A percentile compares a stretch with the other conserved stretches of the same genome.
phyloP scores from a whole-genome alignment of 192 early-diverging fungal species.

The Coemansia sp. region DNA sequence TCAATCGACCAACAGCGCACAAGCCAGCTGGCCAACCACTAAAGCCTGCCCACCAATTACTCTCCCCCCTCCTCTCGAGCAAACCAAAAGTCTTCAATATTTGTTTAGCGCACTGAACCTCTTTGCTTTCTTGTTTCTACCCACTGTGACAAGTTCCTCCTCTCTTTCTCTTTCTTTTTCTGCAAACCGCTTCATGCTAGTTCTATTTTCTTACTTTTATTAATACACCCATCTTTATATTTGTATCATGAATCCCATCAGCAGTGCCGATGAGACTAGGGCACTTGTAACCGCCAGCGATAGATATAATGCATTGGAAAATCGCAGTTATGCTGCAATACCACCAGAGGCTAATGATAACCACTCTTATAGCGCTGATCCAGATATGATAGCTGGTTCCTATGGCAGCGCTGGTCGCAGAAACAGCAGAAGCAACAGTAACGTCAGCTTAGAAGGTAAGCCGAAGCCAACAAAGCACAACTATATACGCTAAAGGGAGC shows the following conservation, averaged over 20 bases:
- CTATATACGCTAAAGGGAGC: neutral
- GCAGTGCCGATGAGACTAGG: neutral
- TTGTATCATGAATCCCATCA: neutral
- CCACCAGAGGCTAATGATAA: neutral
- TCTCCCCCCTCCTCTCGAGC: neutral
- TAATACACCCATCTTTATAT: neutral
- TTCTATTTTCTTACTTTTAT: neutral
- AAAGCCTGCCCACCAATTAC: neutral
- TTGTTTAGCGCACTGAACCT: neutral
- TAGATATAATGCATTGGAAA: neutral
- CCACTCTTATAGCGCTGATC: neutral
- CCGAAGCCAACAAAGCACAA: neutral
- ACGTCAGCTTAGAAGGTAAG: neutral
- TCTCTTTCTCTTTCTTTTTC: neutral
- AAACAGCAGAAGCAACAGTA: neutral
- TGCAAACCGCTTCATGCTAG: neutral
- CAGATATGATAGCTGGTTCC: neutral
- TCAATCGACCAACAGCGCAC: neutral
- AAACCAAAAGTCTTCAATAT: neutral
- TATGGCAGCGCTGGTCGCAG: neutral
- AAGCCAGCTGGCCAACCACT: conserved; percentile 7
- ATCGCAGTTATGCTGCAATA: neutral
- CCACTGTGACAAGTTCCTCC: neutral
- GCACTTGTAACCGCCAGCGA: neutral
- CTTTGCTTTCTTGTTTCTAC: neutral